Evolutionary conservation across 2,329 filamentous ascomycete genomes (phyloP).

Genomic region (Venturia effusa): DNA sequence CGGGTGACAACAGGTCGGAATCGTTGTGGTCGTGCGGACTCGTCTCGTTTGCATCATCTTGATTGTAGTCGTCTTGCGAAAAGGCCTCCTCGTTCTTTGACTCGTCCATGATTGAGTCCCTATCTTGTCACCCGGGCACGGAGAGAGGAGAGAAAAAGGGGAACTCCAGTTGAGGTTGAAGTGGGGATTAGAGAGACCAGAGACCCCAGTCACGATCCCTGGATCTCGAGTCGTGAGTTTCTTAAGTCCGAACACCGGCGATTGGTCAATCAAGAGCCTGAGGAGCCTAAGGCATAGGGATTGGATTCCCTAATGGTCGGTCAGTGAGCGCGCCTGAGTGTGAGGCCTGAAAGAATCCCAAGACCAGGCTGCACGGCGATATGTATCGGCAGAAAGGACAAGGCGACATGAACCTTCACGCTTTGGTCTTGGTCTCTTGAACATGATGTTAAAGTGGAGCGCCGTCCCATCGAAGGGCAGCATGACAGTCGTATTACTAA

Average conservation of each 20-base stretch:
- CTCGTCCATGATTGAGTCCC: neutral
- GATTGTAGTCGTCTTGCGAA: neutral
- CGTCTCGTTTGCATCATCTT: neutral
- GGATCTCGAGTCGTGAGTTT: neutral
- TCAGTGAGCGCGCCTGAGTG: neutral
- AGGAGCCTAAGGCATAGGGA: neutral
- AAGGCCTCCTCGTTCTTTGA: neutral
- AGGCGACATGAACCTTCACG: neutral
- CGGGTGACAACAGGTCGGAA: slow-evolving; percentile 5
- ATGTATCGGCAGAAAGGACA: neutral
- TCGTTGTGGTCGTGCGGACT: slow-evolving; percentile 4
- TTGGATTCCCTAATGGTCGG: neutral
- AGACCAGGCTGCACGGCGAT: too few species aligned
- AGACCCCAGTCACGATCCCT: neutral
- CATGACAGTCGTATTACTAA: neutral
- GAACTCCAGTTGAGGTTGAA: neutral
- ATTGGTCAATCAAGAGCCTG: neutral
- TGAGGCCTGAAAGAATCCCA: neutral
- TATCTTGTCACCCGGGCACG: neutral
- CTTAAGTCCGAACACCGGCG: neutral
- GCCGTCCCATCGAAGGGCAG: neutral
- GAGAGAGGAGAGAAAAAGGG: neutral
- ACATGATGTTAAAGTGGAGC: neutral
- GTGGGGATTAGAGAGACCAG: neutral
- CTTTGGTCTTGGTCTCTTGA: neutral